Conservation (phyloP, 2,329 filamentous ascomycete species). For the Xylariaceae sp. region DNA sequence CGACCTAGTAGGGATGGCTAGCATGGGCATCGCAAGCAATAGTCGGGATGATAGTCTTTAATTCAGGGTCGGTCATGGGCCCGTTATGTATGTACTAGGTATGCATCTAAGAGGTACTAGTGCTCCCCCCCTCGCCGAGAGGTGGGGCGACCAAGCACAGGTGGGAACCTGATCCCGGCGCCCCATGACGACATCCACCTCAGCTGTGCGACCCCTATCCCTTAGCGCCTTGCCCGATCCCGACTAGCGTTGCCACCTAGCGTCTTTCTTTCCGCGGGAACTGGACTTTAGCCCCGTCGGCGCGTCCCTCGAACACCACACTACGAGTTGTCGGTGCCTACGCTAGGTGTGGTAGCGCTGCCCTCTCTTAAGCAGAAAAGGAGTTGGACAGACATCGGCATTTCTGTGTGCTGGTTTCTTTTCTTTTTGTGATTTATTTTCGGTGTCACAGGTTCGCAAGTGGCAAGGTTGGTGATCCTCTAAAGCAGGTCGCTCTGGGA, state of each 20-base stretch:
- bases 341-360: too few relatives aligned
- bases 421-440: too few relatives aligned
- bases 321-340: too few relatives aligned
- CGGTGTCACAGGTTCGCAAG: too few relatives aligned
- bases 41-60: not conserved
- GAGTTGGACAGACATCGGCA: too few relatives aligned
- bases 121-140: not conserved
- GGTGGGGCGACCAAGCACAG: not conserved
- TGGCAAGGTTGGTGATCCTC: too few relatives aligned
- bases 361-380: too few relatives aligned
- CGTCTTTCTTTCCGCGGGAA: not conserved
- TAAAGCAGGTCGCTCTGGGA: too few relatives aligned
- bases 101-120: not conserved
- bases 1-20: not conserved
- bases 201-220: not conserved
- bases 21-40: not conserved
- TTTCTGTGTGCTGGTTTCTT: too few relatives aligned
- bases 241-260: not conserved
- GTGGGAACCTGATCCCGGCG: not conserved
- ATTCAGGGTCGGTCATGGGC: not conserved
- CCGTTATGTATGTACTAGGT: not conserved
- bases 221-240: not conserved
- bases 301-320: not conserved
- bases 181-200: not conserved
- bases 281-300: not conserved